Evolutionary conservation across 805 yeast species (phyloP), one percentile per base, ranked within the genome.

Genomic region (Suhomyces prunicola): DNA sequence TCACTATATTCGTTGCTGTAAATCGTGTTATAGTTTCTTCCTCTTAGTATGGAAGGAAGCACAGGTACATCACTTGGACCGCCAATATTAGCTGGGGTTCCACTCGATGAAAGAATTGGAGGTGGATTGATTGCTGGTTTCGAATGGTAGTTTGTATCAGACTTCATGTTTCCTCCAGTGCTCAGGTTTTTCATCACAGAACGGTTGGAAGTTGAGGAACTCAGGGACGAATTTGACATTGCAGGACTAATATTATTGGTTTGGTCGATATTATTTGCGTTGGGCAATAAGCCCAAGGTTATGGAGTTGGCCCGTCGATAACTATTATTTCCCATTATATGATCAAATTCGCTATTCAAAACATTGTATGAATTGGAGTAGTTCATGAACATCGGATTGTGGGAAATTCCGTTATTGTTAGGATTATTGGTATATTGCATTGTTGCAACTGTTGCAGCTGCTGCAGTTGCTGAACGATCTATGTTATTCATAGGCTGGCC

Each of bases 271-370:
- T 35, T 19, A 19, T 31, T 27, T 19, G 39, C 29, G 22, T 48
- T 60, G 5, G 51, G 56, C 33, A 60, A 55, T 15, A 56, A 44
- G 4, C 64, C 64, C 42, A 64, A 46, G 2, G 67, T 58, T 15
- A 64, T 57, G 3, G 68, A 64, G 46, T 62, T 63, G 7, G 67
- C 60, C 49, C 64, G 54, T 17, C 56, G 47, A 8, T 44, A 46
- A 9, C 15, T 46, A 35, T 33, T 42, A 13, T 10, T 42, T n/a
- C 42, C 48, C 29, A 51, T 47, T n/a, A 40, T 45, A 22, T 39
- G 49, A 35, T 50, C 58, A 13, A 45, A 42, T 26, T 50, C 48
- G 26, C 48, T 48, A 13, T 52, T 48, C 29, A 48, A 26, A n/a
- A 39, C 46, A 27, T 44, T 50, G 45, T 50, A 42, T 7, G 50